Conservation (phyloP, 345 rosid species). For the Physaria fendleri region DNA sequence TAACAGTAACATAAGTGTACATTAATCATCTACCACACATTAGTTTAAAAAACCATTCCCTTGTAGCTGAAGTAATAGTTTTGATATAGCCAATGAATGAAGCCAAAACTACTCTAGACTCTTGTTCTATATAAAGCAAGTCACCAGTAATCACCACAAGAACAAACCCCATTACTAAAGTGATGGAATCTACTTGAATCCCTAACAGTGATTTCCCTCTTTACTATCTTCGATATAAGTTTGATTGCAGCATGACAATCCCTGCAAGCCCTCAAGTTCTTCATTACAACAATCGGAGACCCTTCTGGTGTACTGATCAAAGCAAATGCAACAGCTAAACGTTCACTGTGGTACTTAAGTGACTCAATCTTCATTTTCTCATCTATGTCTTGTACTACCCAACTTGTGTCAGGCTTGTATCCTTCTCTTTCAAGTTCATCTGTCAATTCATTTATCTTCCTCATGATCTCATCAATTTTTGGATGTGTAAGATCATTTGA, state of each 20-base stretch:
- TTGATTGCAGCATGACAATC: constrained; percentile 91
- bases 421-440: constrained; percentile 61
- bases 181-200: constrained; percentile 91
- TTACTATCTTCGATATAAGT: constrained; percentile 64
- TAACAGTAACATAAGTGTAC: too few relatives aligned
- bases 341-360: constrained; percentile 73
- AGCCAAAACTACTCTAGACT: neutral
- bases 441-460: constrained; percentile 45
- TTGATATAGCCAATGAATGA: neutral
- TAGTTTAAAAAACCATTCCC: too few relatives aligned
- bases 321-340: constrained; percentile 77
- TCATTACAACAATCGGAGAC: constrained; percentile 67
- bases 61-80: too few relatives aligned
- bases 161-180: constrained; percentile 66
- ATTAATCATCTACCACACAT: too few relatives aligned
- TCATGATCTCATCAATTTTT: constrained; percentile 41
- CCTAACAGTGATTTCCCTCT: constrained; percentile 72
- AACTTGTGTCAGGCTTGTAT: constrained; percentile 64
- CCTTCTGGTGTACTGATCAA: constrained; percentile 73
- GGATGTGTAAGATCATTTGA: constrained; percentile 63
- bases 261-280: constrained; percentile 75
- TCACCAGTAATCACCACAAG: constrained; percentile 85
- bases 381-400: constrained; percentile 60
- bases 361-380: constrained; percentile 57
- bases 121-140: neutral